These are phyloP conservation scores for Boletus barrowsii DNA, from an alignment of 768 basidiomycete species.

Conservation along the genomic window DNA sequence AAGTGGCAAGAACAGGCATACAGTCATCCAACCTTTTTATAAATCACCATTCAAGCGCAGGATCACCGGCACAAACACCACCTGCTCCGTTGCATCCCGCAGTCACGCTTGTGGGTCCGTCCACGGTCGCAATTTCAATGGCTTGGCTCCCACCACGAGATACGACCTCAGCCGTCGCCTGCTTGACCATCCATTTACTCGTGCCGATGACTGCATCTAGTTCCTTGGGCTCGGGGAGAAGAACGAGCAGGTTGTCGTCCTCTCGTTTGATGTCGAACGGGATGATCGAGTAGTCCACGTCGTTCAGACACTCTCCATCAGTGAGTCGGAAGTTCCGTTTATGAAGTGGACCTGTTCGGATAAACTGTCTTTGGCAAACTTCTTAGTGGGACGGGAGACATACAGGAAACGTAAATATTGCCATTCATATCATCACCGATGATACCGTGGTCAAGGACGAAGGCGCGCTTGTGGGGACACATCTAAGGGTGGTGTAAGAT, in stretches of 20 bases:
- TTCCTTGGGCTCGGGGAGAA: slow-evolving; percentile 49
- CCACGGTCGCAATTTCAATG: slow-evolving; percentile 37
- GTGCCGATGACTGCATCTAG: slow-evolving; percentile 64
- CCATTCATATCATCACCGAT: slow-evolving; percentile 62
- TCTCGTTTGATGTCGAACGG: slow-evolving; percentile 57
- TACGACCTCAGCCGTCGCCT: slow-evolving; percentile 43
- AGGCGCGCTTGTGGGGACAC: slow-evolving; percentile 55
- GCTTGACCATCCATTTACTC: slow-evolving; percentile 59
- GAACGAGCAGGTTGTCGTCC: slow-evolving; percentile 42
- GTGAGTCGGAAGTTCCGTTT: slow-evolving; percentile 62
- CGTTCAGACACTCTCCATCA: slow-evolving; percentile 57
- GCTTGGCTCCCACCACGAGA: slow-evolving; percentile 26
- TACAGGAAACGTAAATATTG: slow-evolving; percentile 48
- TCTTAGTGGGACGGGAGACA: slow-evolving; percentile 12
- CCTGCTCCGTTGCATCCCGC: not conserved
- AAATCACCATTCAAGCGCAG: slow-evolving; percentile 3
- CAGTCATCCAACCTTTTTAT: no score
- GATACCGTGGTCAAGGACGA: slow-evolving; percentile 68
- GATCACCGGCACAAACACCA: not conserved
- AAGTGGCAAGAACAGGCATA: no score
- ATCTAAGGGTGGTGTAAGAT: slow-evolving; percentile 27
- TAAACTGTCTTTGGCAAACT: not conserved
- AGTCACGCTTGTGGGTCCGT: not conserved
- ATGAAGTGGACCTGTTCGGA: slow-evolving; percentile 52
- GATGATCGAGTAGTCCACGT: slow-evolving; percentile 56